Evolutionary conservation across 2,329 filamentous ascomycete genomes (phyloP).

Genomic region (Botrytis deweyae): DNA sequence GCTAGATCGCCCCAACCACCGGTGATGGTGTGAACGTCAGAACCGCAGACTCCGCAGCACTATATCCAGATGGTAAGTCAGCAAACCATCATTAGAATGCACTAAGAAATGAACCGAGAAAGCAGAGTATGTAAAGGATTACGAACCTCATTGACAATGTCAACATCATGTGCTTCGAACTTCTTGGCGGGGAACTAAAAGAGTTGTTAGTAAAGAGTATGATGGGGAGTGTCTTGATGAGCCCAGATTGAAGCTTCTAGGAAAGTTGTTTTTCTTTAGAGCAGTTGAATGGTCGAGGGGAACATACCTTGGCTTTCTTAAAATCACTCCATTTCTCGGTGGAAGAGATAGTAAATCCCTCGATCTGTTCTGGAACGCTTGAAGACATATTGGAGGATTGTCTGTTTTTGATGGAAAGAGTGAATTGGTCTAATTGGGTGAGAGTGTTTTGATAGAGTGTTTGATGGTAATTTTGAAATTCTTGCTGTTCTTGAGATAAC

Average conservation of each 20-base stretch:
- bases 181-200: slow-evolving; percentile 53
- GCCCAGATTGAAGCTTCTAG: too few relatives aligned
- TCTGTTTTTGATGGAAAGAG: background rate
- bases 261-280: background rate
- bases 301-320: slow-evolving; percentile 30
- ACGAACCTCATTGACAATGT: slow-evolving; percentile 72
- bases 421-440: background rate
- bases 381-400: background rate
- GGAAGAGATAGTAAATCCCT: slow-evolving; percentile 54
- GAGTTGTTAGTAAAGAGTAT: background rate
- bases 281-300: too few relatives aligned
- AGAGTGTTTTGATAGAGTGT: background rate
- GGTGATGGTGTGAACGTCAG: slow-evolving; percentile 36
- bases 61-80: background rate
- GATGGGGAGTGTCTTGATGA: background rate
- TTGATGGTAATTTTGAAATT: background rate
- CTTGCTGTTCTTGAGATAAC: background rate
- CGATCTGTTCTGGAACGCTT: slow-evolving; percentile 53
- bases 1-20: slow-evolving; percentile 33
- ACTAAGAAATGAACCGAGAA: too few relatives aligned
- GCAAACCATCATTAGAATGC: background rate
- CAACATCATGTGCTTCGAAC: slow-evolving; percentile 82
- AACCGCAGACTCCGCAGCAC: slow-evolving; percentile 48
- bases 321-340: slow-evolving; percentile 34
- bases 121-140: background rate